phyloP scores from a whole-genome alignment of 2,329 filamentous ascomycete species.

The Didymella exigua region DNA sequence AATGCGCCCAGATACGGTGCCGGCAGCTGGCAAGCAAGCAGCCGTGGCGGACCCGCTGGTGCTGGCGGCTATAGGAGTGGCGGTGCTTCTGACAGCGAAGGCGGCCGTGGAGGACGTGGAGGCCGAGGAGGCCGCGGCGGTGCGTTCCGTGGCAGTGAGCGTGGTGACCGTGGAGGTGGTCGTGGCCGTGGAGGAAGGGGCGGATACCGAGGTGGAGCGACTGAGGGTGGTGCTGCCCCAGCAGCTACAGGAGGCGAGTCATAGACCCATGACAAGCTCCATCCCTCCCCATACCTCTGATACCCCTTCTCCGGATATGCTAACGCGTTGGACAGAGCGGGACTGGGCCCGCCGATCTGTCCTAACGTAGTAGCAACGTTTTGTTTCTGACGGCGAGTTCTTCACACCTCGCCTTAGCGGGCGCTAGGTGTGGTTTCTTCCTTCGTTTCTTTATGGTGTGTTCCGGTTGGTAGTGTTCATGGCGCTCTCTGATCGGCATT shows the following conservation, averaged over 20 bases:
- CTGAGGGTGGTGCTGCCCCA: slow-evolving; percentile 42
- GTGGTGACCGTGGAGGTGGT: slow-evolving; percentile 51
- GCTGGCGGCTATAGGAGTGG: slow-evolving; percentile 82
- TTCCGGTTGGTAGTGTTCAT: slow-evolving; percentile 7
- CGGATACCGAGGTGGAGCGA: slow-evolving; percentile 39
- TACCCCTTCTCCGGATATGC: slow-evolving; percentile 38
- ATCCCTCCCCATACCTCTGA: slow-evolving; percentile 31
- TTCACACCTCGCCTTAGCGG: slow-evolving; percentile 37
- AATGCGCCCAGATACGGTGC: slow-evolving; percentile 55
- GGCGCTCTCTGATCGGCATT: slow-evolving; percentile 10
- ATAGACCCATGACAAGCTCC: slow-evolving; percentile 27
- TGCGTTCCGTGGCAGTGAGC: slow-evolving; percentile 58
- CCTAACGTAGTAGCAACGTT: slow-evolving; percentile 7
- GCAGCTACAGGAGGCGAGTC: slow-evolving; percentile 48
- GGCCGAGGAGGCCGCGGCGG: slow-evolving; percentile 56
- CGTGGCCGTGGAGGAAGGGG: slow-evolving; percentile 36
- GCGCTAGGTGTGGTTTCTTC: slow-evolving; percentile 34
- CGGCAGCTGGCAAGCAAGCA: slow-evolving; percentile 67
- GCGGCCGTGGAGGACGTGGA: slow-evolving; percentile 64
- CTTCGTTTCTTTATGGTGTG: slow-evolving; percentile 17
- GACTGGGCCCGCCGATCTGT: slow-evolving; percentile 1
- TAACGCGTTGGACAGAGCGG: slow-evolving; percentile 23
- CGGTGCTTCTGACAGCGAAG: slow-evolving; percentile 77
- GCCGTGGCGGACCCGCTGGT: slow-evolving; percentile 63
- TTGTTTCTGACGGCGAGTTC: slow-evolving; percentile 23